A percentile compares a stretch with the other conserved stretches of the same genome.
Evolutionary conservation across 345 rosid genomes (phyloP).

Genomic region (Populus deltoides): DNA sequence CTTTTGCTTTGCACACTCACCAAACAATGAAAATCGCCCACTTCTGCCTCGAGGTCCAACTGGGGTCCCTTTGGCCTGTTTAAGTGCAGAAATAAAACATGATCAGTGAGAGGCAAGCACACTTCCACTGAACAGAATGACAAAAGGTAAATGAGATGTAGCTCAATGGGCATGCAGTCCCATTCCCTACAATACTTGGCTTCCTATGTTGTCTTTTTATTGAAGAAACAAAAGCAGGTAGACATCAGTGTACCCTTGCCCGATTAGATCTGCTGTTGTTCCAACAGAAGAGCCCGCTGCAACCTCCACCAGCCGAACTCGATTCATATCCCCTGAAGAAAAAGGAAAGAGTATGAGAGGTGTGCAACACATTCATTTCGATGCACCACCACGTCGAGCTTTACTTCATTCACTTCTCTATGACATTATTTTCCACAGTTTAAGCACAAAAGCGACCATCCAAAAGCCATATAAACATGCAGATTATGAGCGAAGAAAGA

Average conservation of each 20-base stretch:
- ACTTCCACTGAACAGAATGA: not conserved
- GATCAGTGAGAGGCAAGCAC: not conserved
- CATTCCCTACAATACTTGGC: not conserved
- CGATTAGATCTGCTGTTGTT: constrained; percentile 45
- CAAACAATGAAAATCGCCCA: constrained; percentile 59
- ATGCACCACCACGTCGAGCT: not conserved
- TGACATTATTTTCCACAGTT: not conserved
- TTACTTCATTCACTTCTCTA: not conserved
- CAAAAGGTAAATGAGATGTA: not conserved
- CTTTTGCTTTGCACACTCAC: constrained; percentile 62
- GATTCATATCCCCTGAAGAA: constrained; percentile 77
- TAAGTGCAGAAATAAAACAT: not conserved
- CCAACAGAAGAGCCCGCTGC: constrained; percentile 87
- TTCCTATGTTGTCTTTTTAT: not conserved
- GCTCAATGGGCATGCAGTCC: not conserved
- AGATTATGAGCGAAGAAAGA: not conserved
- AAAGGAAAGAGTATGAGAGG: constrained; percentile 9
- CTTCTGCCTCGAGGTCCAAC: constrained; percentile 38
- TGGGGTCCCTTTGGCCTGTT: constrained; percentile 56
- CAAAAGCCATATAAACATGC: not conserved
- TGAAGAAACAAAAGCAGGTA: not conserved
- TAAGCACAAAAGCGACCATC: not conserved
- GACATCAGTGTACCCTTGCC: constrained; percentile 50
- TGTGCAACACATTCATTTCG: not conserved
- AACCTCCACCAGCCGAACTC: constrained; percentile 70